phyloP scores from a whole-genome alignment of 75 land plant genomes.

The Adiantum capillusveneris region DNA sequence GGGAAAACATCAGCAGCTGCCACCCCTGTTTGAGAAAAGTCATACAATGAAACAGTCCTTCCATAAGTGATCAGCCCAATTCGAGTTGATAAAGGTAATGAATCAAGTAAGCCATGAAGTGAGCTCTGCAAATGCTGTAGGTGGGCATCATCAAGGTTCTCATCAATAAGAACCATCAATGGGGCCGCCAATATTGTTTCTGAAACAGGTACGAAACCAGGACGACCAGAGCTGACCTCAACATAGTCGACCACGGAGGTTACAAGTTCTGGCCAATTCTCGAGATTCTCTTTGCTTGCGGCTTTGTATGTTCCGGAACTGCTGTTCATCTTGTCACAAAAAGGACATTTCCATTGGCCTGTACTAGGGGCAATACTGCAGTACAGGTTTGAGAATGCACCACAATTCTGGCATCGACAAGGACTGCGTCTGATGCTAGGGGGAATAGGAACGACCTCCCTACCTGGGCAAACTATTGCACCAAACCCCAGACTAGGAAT shows the following conservation, averaged over 20 bases:
- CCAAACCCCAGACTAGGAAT: conserved; percentile 90
- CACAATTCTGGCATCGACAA: conserved; percentile 81
- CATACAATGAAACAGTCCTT: conserved; percentile 87
- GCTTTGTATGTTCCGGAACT: conserved; percentile 84
- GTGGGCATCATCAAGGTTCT: conserved; percentile 81
- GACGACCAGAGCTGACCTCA: conserved; percentile 54
- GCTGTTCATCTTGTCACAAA: conserved; percentile 75
- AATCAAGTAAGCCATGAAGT: conserved; percentile 93
- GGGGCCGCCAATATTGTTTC: conserved; percentile 86
- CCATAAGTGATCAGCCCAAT: conserved; percentile 87
- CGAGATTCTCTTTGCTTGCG: conserved; percentile 57
- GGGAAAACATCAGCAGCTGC: conserved; percentile 98
- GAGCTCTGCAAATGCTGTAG: conserved; percentile 91
- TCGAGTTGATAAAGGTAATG: conserved; percentile 62
- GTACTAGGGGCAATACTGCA: conserved; percentile 59
- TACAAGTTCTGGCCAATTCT: conserved; percentile 67
- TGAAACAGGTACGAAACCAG: conserved; percentile 78
- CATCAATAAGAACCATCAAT: conserved; percentile 79
- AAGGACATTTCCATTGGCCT: conserved; percentile 87
- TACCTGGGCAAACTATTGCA: conserved; percentile 86
- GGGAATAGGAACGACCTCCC: conserved; percentile 63
- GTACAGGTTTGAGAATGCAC: conserved; percentile 78
- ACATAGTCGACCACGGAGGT: conserved; percentile 82
- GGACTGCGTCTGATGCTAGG: conserved; percentile 65
- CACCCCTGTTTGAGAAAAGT: conserved; percentile 70